Evolutionary conservation across 2,329 filamentous ascomycete genomes (phyloP).

Genomic region (Aspergillus latus): DNA sequence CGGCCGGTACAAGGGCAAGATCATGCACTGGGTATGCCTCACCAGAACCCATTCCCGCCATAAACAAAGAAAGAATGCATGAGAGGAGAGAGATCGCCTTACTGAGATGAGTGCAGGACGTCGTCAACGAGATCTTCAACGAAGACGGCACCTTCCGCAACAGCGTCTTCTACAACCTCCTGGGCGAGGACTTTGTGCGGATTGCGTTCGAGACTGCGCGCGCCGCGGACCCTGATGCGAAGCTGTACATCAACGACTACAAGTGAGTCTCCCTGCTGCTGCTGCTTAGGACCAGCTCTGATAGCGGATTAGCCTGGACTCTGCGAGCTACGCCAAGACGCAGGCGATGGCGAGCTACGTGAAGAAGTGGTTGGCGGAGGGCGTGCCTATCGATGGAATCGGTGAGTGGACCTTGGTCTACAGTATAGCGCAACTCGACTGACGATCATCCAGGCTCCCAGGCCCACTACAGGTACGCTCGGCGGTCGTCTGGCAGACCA

Average conservation of each 20-base stretch:
- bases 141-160: slow-evolving; percentile 60
- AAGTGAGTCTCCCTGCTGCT: slow-evolving; percentile 33
- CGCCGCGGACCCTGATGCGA: slow-evolving; percentile 64
- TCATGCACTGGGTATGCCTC: slow-evolving; percentile 37
- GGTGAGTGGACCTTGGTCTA: slow-evolving; percentile 31
- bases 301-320: slow-evolving; percentile 58
- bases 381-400: slow-evolving; percentile 66
- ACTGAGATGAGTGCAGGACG: slow-evolving; percentile 23
- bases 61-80: neutral
- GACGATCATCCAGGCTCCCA: slow-evolving; percentile 51
- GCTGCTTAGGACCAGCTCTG: neutral
- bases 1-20: slow-evolving; percentile 35
- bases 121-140: slow-evolving; percentile 37
- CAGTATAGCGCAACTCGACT: neutral
- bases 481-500: no score
- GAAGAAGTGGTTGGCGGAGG: slow-evolving; percentile 61
- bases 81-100: no score
- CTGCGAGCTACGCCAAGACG: slow-evolving; percentile 59
- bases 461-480: slow-evolving; percentile 47
- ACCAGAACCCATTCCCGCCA: neutral
- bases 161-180: slow-evolving; percentile 65
- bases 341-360: slow-evolving; percentile 59
- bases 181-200: slow-evolving; percentile 68
- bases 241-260: slow-evolving; percentile 74
- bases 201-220: slow-evolving; percentile 70